Base-by-base conservation (phyloP, 805 yeast genomes). In the Yarrowia keelungensis region DNA sequence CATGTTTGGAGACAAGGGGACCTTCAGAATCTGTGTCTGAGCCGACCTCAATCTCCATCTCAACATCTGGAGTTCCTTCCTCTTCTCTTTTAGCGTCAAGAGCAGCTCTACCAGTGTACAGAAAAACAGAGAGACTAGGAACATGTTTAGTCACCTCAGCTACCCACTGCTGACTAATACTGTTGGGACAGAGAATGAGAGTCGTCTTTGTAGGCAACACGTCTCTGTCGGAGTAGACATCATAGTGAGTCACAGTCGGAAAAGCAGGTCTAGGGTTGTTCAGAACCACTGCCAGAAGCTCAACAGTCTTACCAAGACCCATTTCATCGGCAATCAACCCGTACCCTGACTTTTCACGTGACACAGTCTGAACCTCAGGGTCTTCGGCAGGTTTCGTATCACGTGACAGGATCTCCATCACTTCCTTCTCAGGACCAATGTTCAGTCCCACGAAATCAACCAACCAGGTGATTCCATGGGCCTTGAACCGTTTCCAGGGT, bases 271-370 rank as follows among this genome's bases (percentile, higher is more conserved):
- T 78, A 41, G 81, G 87, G 75, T 95, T 89, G 62, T 87, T 74
- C 1, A 87, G 75, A 0, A 89, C 78, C 47, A 94, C 79, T 0
- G 97, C 81, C 2, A 91, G 81, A 14, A 92, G 81, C 76, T 95
- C 99, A 4, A 95, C 87, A 0, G 99, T 94, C 75, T 95, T 95
- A 0, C 99, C 99, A 8, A 95, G 82, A 0, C 99, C 99, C 99
- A 95, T 95, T 77, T 95, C 99, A 74, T 94, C 99, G 1, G 95
- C 89, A 42, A 95, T 77, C 8, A 95, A 79, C 0, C 96, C 97
- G 64, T 83, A 81, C 0, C 79, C 80, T 85, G 54, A 22, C 7
- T 10, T 5, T 3, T n/a, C 51, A 35, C n/a, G 22, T 26, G 50
- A 45, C 5, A 41, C 56, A 0, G 19, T 15, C 15, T 54, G 19